phyloP scores from a whole-genome alignment of 345 rosid species.

The Camelina hispida region DNA sequence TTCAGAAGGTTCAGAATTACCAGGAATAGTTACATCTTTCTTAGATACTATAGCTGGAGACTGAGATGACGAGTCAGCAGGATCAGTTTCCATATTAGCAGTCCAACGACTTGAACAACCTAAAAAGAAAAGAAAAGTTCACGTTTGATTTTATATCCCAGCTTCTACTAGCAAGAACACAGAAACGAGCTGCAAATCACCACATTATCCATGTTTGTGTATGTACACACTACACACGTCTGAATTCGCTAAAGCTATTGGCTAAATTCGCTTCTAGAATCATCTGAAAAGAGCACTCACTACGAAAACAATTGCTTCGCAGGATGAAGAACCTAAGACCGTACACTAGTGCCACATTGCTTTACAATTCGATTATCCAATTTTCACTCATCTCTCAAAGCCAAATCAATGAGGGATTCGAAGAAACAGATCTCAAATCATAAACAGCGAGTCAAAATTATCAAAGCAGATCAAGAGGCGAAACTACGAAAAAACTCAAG shows the following conservation, averaged over 20 bases:
- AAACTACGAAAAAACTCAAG: too few relatives aligned
- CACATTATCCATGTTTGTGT: background rate
- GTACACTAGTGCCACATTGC: constrained; percentile 25
- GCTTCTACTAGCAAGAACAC: too few relatives aligned
- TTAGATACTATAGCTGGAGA: constrained; percentile 41
- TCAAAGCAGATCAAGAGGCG: constrained; percentile 30
- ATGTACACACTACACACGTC: background rate
- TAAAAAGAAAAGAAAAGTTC: background rate
- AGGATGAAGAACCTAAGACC: background rate
- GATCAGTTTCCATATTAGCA: constrained; percentile 54
- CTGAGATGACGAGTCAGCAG: constrained; percentile 48
- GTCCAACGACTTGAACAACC: constrained; percentile 22
- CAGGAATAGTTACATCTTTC: constrained; percentile 3
- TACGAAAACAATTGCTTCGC: background rate
- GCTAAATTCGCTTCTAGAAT: background rate
- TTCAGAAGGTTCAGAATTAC: constrained; percentile 23
- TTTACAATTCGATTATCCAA: background rate
- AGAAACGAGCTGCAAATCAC: too few relatives aligned
- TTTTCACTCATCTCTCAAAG: constrained; percentile 1
- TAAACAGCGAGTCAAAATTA: background rate
- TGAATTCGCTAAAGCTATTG: background rate
- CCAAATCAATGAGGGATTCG: background rate
- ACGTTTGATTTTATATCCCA: too few relatives aligned
- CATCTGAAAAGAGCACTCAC: background rate
- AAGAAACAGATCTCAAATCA: constrained; percentile 13